Base-by-base conservation (phyloP, 164 flowering plant species). In the Dillenia suffruticosa region DNA sequence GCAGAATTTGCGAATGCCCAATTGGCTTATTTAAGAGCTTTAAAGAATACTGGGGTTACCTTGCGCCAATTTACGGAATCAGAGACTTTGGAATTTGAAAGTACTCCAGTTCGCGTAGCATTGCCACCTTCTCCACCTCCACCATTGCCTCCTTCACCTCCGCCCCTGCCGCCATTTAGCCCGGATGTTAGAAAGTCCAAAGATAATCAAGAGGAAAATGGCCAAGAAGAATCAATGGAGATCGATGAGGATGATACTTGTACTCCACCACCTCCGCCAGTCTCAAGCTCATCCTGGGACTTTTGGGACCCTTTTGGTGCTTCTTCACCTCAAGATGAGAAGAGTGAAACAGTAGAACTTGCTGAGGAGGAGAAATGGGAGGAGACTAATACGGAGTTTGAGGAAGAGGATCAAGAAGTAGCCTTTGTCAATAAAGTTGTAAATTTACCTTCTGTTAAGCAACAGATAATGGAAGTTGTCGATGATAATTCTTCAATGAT, bases 11-110 rank as follows among this genome's bases (percentile, higher is more conserved):
- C 94, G 9, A 80, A 75, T 57, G 71, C 94, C 16, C 92, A 79
- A 57, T 63, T 86, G 72, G 79, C 79, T 26, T 92, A 92, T 68
- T 71, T 92, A 69, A 85, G 79, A 57, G 69, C 92, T 50, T 57
- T 92, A 66, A 89, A 74, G 70, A 84, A 92, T 59, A 87, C 88
- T 48, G 98, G 98, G n/a, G 81, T 67, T 11, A 87, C 98, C 9
- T 94, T 92, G 58, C 63, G 91, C 59, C 98, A 92, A 59, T 89
- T 92, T 65, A 82, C 94, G 0, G 98, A 89, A 53, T 72, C 85
- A 2, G 94, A 86, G 46, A 72, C 82, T 8, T 61, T 77, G 15
- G 89, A 87, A 65, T 74, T 77, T n/a, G 87, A 81, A 6, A 49
- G 54, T 45, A 56, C 70, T 9, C 19, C 67, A 12, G 57, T 68